A percentile compares a stretch with the other conserved stretches of the same genome.
Conservation (phyloP, 306 rosid species). For the Amphicarpaea edgeworthii region DNA sequence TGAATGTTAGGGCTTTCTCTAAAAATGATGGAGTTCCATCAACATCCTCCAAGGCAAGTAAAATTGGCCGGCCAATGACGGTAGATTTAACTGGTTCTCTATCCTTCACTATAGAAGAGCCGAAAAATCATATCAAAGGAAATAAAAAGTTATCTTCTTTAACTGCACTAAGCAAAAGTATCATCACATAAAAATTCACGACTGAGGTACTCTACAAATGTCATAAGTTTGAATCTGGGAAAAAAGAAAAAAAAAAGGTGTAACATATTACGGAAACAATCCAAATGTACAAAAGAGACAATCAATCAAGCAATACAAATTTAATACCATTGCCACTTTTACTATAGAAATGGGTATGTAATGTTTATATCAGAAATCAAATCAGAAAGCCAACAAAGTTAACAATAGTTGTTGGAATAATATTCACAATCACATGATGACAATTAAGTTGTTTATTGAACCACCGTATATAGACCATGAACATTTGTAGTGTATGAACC, state of each 20-base stretch:
- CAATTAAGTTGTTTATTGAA: conserved; percentile 26
- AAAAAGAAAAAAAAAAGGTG: neutral
- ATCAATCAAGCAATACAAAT: conserved; percentile 26
- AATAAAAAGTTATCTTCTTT: conserved; percentile 41
- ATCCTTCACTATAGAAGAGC: conserved; percentile 64
- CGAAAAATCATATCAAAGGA: conserved; percentile 43
- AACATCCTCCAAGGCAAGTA: conserved; percentile 94
- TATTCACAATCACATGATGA: conserved; percentile 36
- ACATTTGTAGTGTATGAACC: conserved; percentile 22
- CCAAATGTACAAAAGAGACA: conserved; percentile 33
- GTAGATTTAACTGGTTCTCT: conserved; percentile 65
- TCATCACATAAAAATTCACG: conserved; percentile 30
- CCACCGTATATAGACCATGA: conserved; percentile 25
- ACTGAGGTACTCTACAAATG: neutral
- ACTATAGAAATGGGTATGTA: conserved; percentile 22
- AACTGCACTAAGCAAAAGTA: conserved; percentile 41
- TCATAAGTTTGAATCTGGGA: conserved; percentile 20
- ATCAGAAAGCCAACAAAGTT: conserved; percentile 8
- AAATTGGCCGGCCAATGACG: conserved; percentile 83
- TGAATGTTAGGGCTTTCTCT: conserved; percentile 87
- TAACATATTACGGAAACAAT: conserved; percentile 20
- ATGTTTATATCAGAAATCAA: conserved; percentile 21
- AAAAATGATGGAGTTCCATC: conserved; percentile 96
- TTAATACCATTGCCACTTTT: conserved; percentile 23
- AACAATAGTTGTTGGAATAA: conserved; percentile 18